A percentile compares a stretch with the other conserved stretches of the same genome.
Evolutionary conservation across 1,284 basidiomycete genomes (phyloP).

Genomic region (Cryptococcus neoformans): DNA sequence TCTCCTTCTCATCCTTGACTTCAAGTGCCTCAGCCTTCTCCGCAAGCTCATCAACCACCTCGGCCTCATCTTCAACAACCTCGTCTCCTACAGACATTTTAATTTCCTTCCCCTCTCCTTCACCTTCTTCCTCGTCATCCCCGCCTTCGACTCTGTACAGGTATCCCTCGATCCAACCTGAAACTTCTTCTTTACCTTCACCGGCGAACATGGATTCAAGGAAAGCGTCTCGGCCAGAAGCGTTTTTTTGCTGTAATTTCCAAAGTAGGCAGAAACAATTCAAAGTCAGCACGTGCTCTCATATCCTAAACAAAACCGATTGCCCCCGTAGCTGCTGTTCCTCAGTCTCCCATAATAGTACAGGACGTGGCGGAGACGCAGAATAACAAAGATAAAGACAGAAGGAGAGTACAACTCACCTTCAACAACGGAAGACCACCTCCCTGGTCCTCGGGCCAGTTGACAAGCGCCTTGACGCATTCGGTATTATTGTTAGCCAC

Average conservation of each 20-base stretch:
- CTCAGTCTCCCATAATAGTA: not conserved
- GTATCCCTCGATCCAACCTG: slow-evolving; percentile 50
- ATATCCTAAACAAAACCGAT: not conserved
- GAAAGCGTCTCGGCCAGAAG: slow-evolving; percentile 44
- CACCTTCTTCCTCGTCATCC: slow-evolving; percentile 23
- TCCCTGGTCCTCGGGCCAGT: slow-evolving; percentile 42
- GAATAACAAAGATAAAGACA: not conserved
- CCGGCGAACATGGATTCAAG: slow-evolving; percentile 45
- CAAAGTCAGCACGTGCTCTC: not conserved
- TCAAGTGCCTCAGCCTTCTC: slow-evolving; percentile 24
- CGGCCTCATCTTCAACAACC: slow-evolving; percentile 21
- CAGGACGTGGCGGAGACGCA: not conserved
- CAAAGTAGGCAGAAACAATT: not conserved
- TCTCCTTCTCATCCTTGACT: slow-evolving; percentile 6
- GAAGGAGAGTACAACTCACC: slow-evolving; percentile 24
- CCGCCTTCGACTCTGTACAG: slow-evolving; percentile 39
- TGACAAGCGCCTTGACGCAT: slow-evolving; percentile 64
- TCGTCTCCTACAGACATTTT: slow-evolving; percentile 22
- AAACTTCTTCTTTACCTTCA: slow-evolving; percentile 50
- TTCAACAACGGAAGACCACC: slow-evolving; percentile 44
- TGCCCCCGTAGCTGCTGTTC: not conserved
- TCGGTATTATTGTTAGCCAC: slow-evolving; percentile 72
- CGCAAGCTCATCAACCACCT: slow-evolving; percentile 24
- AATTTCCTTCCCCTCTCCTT: slow-evolving; percentile 15
- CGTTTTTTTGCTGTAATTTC: slow-evolving; percentile 38